Conservation (phyloP, 2,329 filamentous ascomycete genomes). For the Alternaria sp. region DNA sequence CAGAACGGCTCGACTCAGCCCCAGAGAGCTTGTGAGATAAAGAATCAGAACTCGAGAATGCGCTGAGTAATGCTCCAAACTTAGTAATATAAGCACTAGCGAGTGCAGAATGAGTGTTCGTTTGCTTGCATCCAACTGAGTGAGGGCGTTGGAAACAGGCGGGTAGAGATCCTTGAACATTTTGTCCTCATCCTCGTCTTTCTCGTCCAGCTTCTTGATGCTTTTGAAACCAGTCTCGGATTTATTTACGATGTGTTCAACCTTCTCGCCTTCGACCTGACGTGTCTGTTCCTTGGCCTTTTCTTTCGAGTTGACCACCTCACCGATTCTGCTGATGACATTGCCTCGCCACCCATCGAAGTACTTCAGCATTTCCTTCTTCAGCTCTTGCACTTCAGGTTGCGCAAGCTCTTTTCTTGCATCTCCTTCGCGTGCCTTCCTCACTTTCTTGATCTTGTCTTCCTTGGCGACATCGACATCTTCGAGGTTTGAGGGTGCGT, state of each 20-base stretch:
- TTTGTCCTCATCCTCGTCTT: conserved; percentile 47
- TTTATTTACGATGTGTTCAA: conserved; percentile 42
- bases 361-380: conserved; percentile 71
- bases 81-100: conserved; percentile 75
- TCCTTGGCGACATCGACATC: conserved; percentile 43
- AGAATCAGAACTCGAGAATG: conserved; percentile 77
- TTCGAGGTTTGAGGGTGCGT: conserved; percentile 35
- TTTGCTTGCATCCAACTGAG: conserved; percentile 66
- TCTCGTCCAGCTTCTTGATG: conserved; percentile 37
- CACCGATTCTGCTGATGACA: conserved; percentile 74
- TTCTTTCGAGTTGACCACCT: conserved; percentile 62
- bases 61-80: conserved; percentile 78
- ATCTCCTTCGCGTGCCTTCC: conserved; percentile 42
- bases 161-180: conserved; percentile 53
- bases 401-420: conserved; percentile 60
- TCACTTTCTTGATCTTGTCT: conserved; percentile 45
- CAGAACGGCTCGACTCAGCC: conserved; percentile 70
- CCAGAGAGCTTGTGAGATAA: conserved; percentile 73
- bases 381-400: conserved; percentile 68
- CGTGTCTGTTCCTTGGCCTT: conserved; percentile 44
- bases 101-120: conserved; percentile 74
- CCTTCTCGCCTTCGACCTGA: conserved; percentile 32
- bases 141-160: conserved; percentile 59
- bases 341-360: conserved; percentile 83
- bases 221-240: conserved; percentile 37